phyloP scores from a whole-genome alignment of 2,329 filamentous ascomycete species.

The Aureobasidium sp. region DNA sequence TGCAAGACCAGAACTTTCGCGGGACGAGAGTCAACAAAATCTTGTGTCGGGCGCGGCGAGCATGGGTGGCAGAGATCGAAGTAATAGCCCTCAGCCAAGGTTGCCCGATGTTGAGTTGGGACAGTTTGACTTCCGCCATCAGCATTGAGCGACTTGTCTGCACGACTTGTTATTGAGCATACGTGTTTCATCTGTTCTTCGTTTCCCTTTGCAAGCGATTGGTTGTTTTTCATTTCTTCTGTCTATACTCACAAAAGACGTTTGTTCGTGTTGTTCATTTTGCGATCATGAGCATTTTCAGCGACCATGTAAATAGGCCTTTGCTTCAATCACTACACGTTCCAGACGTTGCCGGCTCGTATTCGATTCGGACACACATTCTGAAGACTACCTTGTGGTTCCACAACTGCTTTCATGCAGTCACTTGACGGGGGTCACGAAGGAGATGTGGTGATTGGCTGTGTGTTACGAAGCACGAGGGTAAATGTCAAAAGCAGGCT shows the following conservation, averaged over 20 bases:
- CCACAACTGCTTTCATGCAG: background rate
- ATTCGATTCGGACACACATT: background rate
- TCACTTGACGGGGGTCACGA: background rate
- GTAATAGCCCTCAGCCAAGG: constrained; percentile 20
- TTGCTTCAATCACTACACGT: background rate
- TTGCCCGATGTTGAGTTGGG: constrained; percentile 18
- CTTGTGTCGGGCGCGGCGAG: constrained; percentile 25
- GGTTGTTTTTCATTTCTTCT: background rate
- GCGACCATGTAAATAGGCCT: background rate
- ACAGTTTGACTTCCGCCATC: constrained; percentile 1
- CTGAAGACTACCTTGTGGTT: background rate
- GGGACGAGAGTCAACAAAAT: constrained; percentile 22
- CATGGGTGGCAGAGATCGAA: constrained; percentile 24
- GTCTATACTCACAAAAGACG: background rate
- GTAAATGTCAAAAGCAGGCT: background rate
- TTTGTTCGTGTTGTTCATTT: background rate
- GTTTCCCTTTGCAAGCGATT: constrained; percentile 9
- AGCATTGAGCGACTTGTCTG: background rate
- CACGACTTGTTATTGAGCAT: constrained; percentile 8
- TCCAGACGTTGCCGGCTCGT: background rate
- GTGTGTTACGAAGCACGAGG: background rate
- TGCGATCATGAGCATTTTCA: background rate
- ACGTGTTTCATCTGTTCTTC: constrained; percentile 6
- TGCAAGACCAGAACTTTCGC: constrained; percentile 14
- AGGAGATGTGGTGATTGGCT: background rate